Conservation (phyloP, 192 early-diverging fungal species). For the Linnemannia hyalina region DNA sequence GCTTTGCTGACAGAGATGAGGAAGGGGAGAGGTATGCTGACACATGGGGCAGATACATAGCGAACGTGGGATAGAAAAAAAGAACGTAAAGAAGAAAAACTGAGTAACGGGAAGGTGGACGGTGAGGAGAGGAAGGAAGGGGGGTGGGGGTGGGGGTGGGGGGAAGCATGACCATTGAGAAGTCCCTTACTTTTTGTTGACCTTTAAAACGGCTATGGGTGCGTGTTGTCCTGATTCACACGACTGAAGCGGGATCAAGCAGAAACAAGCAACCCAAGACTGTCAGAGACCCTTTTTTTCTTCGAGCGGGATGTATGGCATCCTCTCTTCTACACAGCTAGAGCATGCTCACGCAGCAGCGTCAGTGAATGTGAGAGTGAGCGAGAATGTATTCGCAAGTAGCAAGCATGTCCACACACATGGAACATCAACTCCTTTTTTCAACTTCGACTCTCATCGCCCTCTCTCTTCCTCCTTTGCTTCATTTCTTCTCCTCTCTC, state of each 20-base stretch:
- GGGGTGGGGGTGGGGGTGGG: too few species aligned
- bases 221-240: background rate
- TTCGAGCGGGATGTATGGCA: too few species aligned
- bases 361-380: background rate
- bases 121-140: background rate
- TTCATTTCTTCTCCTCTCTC: background rate
- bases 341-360: too few species aligned
- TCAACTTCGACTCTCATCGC: background rate
- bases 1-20: background rate
- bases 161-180: background rate
- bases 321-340: too few species aligned
- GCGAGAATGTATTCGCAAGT: too few species aligned
- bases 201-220: constrained; percentile 1
- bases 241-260: too few species aligned
- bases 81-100: background rate
- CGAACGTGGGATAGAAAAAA: background rate
- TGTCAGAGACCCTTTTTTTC: too few species aligned
- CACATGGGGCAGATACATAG: background rate
- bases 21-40: background rate
- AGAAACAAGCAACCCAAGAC: too few species aligned
- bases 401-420: too few species aligned
- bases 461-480: background rate
- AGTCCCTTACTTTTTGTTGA: background rate
- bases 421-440: background rate
- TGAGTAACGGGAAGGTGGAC: background rate